phyloP scores from a whole-genome alignment of 1,284 basidiomycete genomes.

The Polyporus tsugae region DNA sequence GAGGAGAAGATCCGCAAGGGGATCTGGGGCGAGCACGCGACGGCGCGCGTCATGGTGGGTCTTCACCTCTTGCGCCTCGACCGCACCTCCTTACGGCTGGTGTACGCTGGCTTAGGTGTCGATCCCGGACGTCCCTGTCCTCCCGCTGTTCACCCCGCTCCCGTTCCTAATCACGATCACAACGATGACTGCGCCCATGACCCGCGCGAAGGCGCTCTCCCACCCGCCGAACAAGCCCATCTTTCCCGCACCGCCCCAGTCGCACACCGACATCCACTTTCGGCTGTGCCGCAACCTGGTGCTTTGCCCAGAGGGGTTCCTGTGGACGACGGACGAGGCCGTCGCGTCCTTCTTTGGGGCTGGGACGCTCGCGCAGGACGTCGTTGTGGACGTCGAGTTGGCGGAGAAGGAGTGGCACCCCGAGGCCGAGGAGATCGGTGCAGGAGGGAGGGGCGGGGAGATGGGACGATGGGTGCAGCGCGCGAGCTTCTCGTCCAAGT shows the following conservation, averaged over 20 bases:
- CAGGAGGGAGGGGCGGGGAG: not conserved
- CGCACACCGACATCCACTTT: not conserved
- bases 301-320: not conserved
- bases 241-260: not conserved
- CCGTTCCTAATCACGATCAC: not conserved
- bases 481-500: not conserved
- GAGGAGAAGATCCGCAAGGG: conserved; percentile 25
- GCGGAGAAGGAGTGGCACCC: not conserved
- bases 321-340: not conserved
- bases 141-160: not conserved
- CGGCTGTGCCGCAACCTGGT: not conserved
- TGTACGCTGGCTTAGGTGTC: not conserved
- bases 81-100: too few relatives aligned
- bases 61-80: too few relatives aligned
- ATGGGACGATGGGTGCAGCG: not conserved
- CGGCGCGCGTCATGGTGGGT: conserved; percentile 14
- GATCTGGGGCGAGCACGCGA: conserved; percentile 24
- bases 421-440: not conserved
- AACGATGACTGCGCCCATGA: not conserved
- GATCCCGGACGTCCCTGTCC: not conserved
- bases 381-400: not conserved
- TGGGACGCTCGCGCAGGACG: not conserved
- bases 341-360: not conserved
- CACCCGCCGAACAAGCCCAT: not conserved
- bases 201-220: not conserved